Percentiles rank a stretch among this genome's conserved stretches.
These are phyloP conservation scores for Nothophaeocryptopus gaeumannii DNA, from an alignment of 2,329 filamentous ascomycete genomes.

Conservation along the genomic window DNA sequence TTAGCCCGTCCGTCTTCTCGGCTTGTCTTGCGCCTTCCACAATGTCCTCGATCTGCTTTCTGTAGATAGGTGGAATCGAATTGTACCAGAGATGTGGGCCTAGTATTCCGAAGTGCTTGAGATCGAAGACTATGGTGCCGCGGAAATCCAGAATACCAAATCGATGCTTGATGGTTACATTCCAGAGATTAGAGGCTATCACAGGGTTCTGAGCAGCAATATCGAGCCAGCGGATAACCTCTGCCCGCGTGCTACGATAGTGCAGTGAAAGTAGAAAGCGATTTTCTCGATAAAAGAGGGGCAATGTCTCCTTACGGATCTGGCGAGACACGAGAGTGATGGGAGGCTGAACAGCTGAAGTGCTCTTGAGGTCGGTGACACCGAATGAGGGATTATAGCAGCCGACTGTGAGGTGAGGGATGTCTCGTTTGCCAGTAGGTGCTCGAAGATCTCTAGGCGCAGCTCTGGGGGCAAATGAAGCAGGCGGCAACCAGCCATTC, in stretches of 20 bases:
- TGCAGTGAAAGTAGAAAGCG: slow-evolving; percentile 14
- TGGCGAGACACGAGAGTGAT: slow-evolving; percentile 14
- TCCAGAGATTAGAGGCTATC: slow-evolving; percentile 8
- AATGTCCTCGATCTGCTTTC: slow-evolving; percentile 9
- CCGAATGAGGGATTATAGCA: slow-evolving; percentile 8
- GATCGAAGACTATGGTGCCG: slow-evolving; percentile 16
- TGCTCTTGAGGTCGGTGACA: slow-evolving; percentile 4
- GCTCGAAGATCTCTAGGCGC: slow-evolving; percentile 14
- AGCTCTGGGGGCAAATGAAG: slow-evolving; percentile 19
- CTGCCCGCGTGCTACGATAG: slow-evolving; percentile 11
- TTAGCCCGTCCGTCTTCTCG: slow-evolving; percentile 1
- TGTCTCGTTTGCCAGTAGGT: slow-evolving; percentile 2
- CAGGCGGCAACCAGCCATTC: slow-evolving; percentile 6
- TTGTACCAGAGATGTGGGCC: slow-evolving; percentile 16
- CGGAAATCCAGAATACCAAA: slow-evolving; percentile 18
- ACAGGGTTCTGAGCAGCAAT: not conserved
- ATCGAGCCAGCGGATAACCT: slow-evolving; percentile 12
- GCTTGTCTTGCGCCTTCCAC: slow-evolving; percentile 5
- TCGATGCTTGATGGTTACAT: slow-evolving; percentile 15
- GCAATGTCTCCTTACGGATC: slow-evolving; percentile 10
- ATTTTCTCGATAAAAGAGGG: slow-evolving; percentile 18
- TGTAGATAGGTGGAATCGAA: slow-evolving; percentile 12
- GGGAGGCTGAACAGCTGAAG: slow-evolving; percentile 6
- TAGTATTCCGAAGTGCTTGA: slow-evolving; percentile 11
- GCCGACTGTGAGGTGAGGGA: slow-evolving; percentile 9